Evolutionary conservation across 352 stramenopile genomes (phyloP).

Genomic region (Globisporangium emineosum): DNA sequence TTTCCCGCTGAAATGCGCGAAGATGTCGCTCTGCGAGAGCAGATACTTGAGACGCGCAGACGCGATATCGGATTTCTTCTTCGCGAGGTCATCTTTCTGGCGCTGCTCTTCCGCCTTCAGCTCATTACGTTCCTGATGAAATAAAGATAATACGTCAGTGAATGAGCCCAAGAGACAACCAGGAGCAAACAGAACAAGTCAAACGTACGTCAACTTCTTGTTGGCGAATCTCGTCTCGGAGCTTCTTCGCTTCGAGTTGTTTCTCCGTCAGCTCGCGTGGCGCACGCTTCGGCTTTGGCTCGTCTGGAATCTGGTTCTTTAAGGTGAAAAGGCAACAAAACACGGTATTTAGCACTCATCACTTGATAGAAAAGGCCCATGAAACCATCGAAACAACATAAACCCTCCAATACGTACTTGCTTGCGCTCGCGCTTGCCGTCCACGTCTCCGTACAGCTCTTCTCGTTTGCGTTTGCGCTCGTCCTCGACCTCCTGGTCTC

Average conservation of each 20-base stretch:
- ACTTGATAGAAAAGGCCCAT: neutral
- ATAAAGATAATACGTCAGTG: neutral
- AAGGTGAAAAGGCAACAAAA: neutral
- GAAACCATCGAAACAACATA: neutral
- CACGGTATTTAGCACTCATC: conserved; percentile 1
- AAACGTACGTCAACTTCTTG: conserved; percentile 44
- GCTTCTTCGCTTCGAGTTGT: conserved; percentile 63
- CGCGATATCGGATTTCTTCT: conserved; percentile 79
- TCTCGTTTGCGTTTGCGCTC: conserved; percentile 74
- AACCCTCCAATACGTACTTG: conserved; percentile 21
- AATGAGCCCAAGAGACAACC: neutral
- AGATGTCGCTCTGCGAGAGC: conserved; percentile 96
- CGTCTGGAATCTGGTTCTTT: conserved; percentile 37
- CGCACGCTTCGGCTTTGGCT: conserved; percentile 33
- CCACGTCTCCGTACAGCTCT: conserved; percentile 59
- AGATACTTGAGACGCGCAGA: conserved; percentile 92
- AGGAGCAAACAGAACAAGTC: neutral
- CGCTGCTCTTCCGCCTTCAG: conserved; percentile 71
- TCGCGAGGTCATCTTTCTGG: conserved; percentile 74
- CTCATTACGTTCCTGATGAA: conserved; percentile 51
- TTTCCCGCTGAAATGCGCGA: conserved; percentile 96
- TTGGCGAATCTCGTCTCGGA: conserved; percentile 72
- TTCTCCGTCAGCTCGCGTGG: conserved; percentile 57
- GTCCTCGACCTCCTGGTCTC: conserved; percentile 68
- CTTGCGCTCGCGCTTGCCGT: conserved; percentile 85